Evolutionary conservation across 2,329 filamentous ascomycete species (phyloP), one percentile per base, ranked within the genome.

Genomic region (Akanthomyces lecanii): DNA sequence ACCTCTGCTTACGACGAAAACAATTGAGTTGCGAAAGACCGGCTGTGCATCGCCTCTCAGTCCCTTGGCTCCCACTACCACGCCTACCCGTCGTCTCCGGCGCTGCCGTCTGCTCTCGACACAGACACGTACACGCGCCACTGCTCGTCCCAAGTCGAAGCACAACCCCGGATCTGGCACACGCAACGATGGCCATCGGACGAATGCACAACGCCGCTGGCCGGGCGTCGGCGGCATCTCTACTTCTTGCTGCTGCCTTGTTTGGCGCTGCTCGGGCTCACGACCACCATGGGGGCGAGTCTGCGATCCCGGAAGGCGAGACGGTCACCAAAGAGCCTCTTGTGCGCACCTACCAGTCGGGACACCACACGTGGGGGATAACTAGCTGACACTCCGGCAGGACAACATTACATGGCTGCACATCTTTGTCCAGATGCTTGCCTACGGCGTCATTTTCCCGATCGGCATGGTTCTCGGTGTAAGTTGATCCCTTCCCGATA

Each of bases 401-500:
- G 95, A 98, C 75, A 83, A 88, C 48, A 91, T 87, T 70, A 77
- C 99, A 85, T 99, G 95, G 95, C 82, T 89, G 69, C 95, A 99
- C 77, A 98, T 99, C 71, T 82, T 97, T 65, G 76, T 96, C 52
- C 93, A 97, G 82, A 89, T 88, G 74, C 72, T 95, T 64, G 87
- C 92, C 63, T 98, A 96, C 81, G 95, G 95, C 65, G 82, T 99
- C 69, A 85, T 98, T 64, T 98, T 97, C 71, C 95, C 95, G 12
- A 82, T 91, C 18, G 95, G 95, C 69, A 98, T 99, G 94, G 92
- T 98, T 48, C 81, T 97, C 21, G 94, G 94, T 64, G 91, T 95
- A 85, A 70, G 50, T 30, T 50, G 60, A 58, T 45, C 57, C 30
- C 30, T 25, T 51, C 55, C 59, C 42, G 21, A 54, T 48, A 12